phyloP scores from a whole-genome alignment of 1,139 yeast species.

The Magnusiomyces clavatus region DNA sequence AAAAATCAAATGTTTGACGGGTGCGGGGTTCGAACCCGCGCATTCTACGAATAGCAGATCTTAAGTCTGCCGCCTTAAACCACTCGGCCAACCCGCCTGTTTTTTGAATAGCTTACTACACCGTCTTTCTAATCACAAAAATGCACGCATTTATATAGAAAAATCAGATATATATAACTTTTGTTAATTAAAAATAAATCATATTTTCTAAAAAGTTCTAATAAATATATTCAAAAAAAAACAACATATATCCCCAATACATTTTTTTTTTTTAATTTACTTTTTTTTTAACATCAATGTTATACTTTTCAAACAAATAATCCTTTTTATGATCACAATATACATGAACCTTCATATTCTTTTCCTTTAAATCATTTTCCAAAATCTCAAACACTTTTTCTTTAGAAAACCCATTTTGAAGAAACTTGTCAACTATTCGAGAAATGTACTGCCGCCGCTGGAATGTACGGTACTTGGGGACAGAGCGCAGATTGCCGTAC shows the following conservation, averaged over 20 bases:
- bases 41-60: slow-evolving; percentile 34
- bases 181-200: too few relatives aligned
- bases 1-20: slow-evolving; percentile 25
- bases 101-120: not conserved
- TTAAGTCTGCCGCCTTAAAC: slow-evolving; percentile 34
- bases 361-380: not conserved
- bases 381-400: slow-evolving; percentile 1
- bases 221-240: too few relatives aligned
- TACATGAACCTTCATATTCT: not conserved
- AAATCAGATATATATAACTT: too few relatives aligned
- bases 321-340: slow-evolving; percentile 3
- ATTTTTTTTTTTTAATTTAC: not conserved
- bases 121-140: too few relatives aligned
- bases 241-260: too few relatives aligned
- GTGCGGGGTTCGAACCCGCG: slow-evolving; percentile 38
- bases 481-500: not conserved
- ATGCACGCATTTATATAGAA: too few relatives aligned
- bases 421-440: not conserved
- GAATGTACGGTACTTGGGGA: not conserved
- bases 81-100: slow-evolving; percentile 32
- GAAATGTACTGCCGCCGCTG: slow-evolving; percentile 4
- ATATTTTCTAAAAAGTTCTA: too few relatives aligned
- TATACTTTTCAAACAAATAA: not conserved
- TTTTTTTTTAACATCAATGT: not conserved
- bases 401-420: not conserved